Evolutionary conservation across 2,329 filamentous ascomycete genomes (phyloP).

Genomic region (Exophiala calicioides): DNA sequence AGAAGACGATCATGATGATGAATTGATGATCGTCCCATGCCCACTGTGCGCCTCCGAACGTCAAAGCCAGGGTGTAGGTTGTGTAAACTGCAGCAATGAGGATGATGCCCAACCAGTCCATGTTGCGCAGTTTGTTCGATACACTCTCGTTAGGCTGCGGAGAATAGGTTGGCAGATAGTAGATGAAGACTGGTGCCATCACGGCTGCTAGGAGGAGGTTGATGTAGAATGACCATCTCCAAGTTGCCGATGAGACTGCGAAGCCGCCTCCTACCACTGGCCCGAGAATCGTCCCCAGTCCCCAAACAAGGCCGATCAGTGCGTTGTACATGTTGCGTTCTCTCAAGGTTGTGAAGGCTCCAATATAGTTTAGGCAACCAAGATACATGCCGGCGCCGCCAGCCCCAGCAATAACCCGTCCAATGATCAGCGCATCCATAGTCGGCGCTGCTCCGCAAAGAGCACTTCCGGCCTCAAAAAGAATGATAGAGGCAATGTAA

Average conservation of each 20-base stretch:
- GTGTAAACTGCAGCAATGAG: constrained; percentile 48
- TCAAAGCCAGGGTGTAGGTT: constrained; percentile 51
- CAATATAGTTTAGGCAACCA: constrained; percentile 34
- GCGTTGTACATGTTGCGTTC: constrained; percentile 38
- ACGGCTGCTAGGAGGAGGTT: constrained; percentile 54
- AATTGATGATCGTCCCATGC: constrained; percentile 49
- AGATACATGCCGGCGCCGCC: constrained; percentile 37
- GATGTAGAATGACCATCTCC: constrained; percentile 55
- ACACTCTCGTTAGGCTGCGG: constrained; percentile 30
- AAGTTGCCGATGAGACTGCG: constrained; percentile 11
- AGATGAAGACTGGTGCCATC: constrained; percentile 47
- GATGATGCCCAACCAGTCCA: constrained; percentile 52
- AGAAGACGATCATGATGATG: constrained; percentile 52
- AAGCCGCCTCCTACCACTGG: constrained; percentile 44
- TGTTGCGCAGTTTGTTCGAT: constrained; percentile 32
- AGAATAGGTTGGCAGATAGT: constrained; percentile 41
- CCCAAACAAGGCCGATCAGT: constrained; percentile 40
- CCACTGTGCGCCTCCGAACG: constrained; percentile 54
- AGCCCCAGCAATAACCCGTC: constrained; percentile 39
- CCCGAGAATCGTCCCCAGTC: constrained; percentile 40
- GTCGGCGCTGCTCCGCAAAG: constrained; percentile 48
- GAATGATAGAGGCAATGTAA: constrained; percentile 34
- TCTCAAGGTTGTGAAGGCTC: constrained; percentile 26
- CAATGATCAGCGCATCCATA: constrained; percentile 51
- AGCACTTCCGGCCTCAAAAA: constrained; percentile 38